Conservation (phyloP, 805 yeast species). For the Starmerella vitae region DNA sequence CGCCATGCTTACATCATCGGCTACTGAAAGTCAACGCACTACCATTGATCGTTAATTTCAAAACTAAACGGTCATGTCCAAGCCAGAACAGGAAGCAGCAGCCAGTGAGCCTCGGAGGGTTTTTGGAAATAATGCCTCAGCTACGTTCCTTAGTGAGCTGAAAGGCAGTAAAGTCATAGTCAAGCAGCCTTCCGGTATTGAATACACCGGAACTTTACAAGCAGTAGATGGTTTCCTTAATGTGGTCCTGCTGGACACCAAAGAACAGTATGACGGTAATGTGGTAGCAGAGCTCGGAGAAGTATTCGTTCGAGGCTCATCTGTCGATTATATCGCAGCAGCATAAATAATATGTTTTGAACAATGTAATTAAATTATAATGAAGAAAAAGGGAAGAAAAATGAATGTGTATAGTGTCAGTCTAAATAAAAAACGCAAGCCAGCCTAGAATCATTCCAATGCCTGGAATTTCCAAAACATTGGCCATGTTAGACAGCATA, state of each 20-base stretch:
- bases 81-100: too few relatives aligned
- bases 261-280: constrained; percentile 45
- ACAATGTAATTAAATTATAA: background rate
- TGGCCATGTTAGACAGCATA: background rate
- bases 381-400: too few relatives aligned
- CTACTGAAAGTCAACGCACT: too few relatives aligned
- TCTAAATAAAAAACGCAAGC: background rate
- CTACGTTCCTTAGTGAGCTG: constrained; percentile 53
- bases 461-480: background rate
- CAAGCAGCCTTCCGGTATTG: constrained; percentile 74
- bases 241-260: constrained; percentile 66
- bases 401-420: background rate
- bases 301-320: constrained; percentile 77
- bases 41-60: too few relatives aligned
- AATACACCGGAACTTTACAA: constrained; percentile 62
- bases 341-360: constrained; percentile 10
- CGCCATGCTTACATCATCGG: too few relatives aligned
- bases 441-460: background rate
- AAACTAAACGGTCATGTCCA: too few relatives aligned
- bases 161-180: constrained; percentile 72
- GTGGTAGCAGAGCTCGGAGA: constrained; percentile 49
- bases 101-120: constrained; percentile 3
- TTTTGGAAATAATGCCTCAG: constrained; percentile 21
- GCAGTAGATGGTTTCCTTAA: constrained; percentile 97
- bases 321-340: constrained; percentile 30